These are phyloP conservation scores for Hymenoscyphus fraxineus DNA, from an alignment of 2,329 filamentous ascomycete species.

Conservation along the genomic window DNA sequence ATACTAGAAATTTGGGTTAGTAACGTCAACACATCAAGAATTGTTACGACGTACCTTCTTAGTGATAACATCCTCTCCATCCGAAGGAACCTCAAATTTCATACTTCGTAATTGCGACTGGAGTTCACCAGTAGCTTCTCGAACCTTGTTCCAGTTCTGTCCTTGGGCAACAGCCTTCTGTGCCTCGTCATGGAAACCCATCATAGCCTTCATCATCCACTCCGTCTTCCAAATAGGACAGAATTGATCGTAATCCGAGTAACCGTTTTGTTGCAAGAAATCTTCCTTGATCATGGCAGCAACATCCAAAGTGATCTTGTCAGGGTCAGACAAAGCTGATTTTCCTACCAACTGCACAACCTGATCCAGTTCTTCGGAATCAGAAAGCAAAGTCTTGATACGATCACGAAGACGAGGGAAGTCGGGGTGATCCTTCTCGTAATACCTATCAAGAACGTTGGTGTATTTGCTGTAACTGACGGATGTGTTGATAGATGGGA, in stretches of 20 bases:
- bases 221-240: conserved; percentile 99
- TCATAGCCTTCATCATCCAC: conserved; percentile 99
- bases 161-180: conserved; percentile 93
- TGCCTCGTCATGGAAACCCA: conserved; percentile 95
- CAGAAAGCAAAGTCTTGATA: conserved; percentile 88
- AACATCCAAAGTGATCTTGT: conserved; percentile 97
- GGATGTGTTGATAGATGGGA: conserved; percentile 95
- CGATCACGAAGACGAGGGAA: conserved; percentile 91
- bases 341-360: conserved; percentile 98
- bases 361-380: conserved; percentile 96
- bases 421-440: conserved; percentile 88
- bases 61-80: conserved; percentile 73
- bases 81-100: conserved; percentile 92
- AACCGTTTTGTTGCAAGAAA: conserved; percentile 98
- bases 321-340: conserved; percentile 88
- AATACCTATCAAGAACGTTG: conserved; percentile 81
- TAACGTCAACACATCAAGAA: conserved; percentile 1
- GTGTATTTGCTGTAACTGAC: conserved; percentile 98
- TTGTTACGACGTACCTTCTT: conserved; percentile 67
- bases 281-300: conserved; percentile 93
- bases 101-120: conserved; percentile 82
- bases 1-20: conserved; percentile 55
- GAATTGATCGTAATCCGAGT: conserved; percentile 98
- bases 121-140: conserved; percentile 83
- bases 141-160: conserved; percentile 86